Evolutionary conservation across 2,329 filamentous ascomycete species (phyloP).

Genomic region (Ophiostoma fasciatum): DNA sequence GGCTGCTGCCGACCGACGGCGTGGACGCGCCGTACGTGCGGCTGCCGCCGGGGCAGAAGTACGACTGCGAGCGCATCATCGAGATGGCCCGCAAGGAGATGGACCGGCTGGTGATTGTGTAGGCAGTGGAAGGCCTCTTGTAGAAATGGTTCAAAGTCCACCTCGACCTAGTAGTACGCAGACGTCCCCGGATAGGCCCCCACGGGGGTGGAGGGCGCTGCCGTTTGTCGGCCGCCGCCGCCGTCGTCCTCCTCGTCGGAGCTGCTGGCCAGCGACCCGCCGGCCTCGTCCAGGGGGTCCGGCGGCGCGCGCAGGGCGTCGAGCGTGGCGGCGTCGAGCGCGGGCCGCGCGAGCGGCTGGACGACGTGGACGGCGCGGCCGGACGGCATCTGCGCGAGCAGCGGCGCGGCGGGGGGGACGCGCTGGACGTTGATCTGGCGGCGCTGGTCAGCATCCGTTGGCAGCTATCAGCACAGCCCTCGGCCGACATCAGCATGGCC

Average conservation of each 20-base stretch:
- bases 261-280: constrained; percentile 17
- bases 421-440: constrained; percentile 61
- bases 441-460: neutral
- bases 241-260: constrained; percentile 34
- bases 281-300: constrained; percentile 23
- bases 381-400: constrained; percentile 69
- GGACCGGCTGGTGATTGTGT: constrained; percentile 35
- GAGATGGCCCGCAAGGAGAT: constrained; percentile 38
- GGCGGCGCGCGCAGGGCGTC: constrained; percentile 43
- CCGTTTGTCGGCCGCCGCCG: no score
- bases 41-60: constrained; percentile 21
- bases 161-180: neutral
- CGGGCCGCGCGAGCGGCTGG: constrained; percentile 50
- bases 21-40: constrained; percentile 13
- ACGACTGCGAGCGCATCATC: constrained; percentile 36
- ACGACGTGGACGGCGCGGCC: constrained; percentile 73
- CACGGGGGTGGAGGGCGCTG: no score
- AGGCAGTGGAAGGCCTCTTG: no score
- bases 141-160: neutral
- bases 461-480: neutral
- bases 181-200: constrained; percentile 5
- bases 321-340: constrained; percentile 49
- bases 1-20: constrained; percentile 15
- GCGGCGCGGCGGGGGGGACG: constrained; percentile 55
- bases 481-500: no score